Evolutionary conservation across 1,139 yeast genomes (phyloP), one percentile per base, ranked within the genome.

Genomic region (Tardiomyces blankii): DNA sequence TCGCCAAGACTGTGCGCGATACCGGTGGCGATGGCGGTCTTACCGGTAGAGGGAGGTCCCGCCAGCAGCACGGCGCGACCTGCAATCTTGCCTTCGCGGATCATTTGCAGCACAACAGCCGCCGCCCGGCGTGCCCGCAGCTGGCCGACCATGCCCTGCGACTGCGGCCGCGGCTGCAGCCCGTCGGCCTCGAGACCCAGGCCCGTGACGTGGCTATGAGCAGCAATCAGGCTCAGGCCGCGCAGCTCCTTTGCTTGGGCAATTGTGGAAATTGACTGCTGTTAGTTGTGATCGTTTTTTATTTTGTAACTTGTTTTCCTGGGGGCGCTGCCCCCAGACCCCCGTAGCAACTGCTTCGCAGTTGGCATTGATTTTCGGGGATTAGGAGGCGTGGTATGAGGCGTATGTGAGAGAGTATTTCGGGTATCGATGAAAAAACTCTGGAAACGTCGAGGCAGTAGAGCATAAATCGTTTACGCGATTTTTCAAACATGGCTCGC

Each of bases 131-230:
- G 80, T 7, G 98, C 98, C 60, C 82, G 82, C 51, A 82, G 62
- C 68, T 93, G 99, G 19, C 99, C 99, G 45, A 93, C 97, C 96
- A 93, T 87, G 19, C 99, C 99, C 62, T 91, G 95, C 40, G 84
- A 73, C 18, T 74, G 65, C 52, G 77, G 82, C 55, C 85, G 75
- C 35, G 97, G 96, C 58, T 82, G 86, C 55, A 93, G 72, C 55
- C 82, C 79, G 52, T 87, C 96, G 44, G 57, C 54, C 65, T 89
- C 96, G 46, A 93, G 76, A 14, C 99, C 99, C 33, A 93, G 74
- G 1, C 98, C 98, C 4, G 89, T 74, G 63, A 93, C 91, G 64
- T 93, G 99, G 8, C 97, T 88, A 63, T 93, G 99, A 18, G 97
- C 95, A 3, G 97, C 96, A 57, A 91, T 84, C 44, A 68, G 59